A percentile compares a stretch with the other conserved stretches of the same genome.
These are phyloP conservation scores for Ballota nigra DNA, from an alignment of 257 asterid species.

Conservation along the genomic window DNA sequence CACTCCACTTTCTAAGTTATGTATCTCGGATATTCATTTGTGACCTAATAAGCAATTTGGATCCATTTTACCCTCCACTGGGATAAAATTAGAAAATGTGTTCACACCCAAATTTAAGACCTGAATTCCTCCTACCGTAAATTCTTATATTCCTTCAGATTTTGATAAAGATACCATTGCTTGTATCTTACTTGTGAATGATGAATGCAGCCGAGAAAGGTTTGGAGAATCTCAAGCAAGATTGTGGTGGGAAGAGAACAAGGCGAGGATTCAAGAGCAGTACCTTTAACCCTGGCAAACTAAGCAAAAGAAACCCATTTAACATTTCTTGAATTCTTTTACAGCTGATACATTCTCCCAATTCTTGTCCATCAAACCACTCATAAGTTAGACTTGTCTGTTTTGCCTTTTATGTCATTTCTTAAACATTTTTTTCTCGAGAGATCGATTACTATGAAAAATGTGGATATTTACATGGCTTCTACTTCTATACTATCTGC, in stretches of 20 bases:
- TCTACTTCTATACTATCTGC: background rate
- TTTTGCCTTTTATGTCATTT: background rate
- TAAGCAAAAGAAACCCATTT: background rate
- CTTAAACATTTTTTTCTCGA: background rate
- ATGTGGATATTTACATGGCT: background rate
- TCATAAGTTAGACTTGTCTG: slow-evolving; percentile 5
- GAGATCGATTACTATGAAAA: background rate
- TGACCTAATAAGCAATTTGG: slow-evolving; percentile 1
- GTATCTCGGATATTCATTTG: background rate
- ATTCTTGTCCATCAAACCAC: background rate
- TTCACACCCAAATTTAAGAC: background rate
- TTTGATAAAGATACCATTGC: background rate
- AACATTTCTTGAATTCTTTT: slow-evolving; percentile 12
- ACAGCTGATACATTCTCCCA: background rate
- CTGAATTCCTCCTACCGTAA: background rate
- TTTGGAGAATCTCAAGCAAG: slow-evolving; percentile 94
- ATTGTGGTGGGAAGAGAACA: slow-evolving; percentile 94
- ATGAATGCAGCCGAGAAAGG: slow-evolving; percentile 75
- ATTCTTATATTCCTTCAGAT: background rate
- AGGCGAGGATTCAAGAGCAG: slow-evolving; percentile 80
- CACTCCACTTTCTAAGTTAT: background rate
- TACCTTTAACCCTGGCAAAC: slow-evolving; percentile 51
- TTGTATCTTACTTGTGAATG: slow-evolving; percentile 25
- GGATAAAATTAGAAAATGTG: background rate
- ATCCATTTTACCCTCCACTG: background rate